Base-by-base conservation (phyloP, 768 basidiomycete species). In the Lentinula lateritia region DNA sequence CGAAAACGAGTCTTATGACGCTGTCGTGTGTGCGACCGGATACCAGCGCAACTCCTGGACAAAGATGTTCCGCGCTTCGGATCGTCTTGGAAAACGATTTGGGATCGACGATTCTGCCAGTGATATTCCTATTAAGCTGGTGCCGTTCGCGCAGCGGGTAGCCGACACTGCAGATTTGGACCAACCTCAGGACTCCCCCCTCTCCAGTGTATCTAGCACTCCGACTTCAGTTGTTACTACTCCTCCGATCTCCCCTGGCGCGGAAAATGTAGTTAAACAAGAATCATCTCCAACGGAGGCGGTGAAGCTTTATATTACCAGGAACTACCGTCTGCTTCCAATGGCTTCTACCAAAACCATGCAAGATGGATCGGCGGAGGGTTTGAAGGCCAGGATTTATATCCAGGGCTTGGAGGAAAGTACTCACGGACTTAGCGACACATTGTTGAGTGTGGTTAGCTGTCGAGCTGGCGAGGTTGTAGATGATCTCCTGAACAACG, bases 1-100 rank as follows among this genome's bases (percentile, higher is more conserved):
- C 28, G 45, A 60, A 7, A 20, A 36, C 7, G 61, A 66, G 39
- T 67, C 67, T 28, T 84, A 83, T 68, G 80, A 84, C 65, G 73
- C 69, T 32, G 67, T 84, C 66, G 68, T 84, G 56, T 83, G 79
- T 67, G 82, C 81, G 2, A 84, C 83, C 10, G 83, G 83, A 12
- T 84, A 84, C 66, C 76, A 82, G 61, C 76, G 81, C 32, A 71
- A 75, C n/a, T 70, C 73, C 0, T 83, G 81, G 81, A 64, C 78
- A 50, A 67, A 74, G 32, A 68, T 82, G 38, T 67, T 83, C 62
- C 72, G 74, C 28, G 62, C 73, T 23, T 80, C 81, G 43, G 61
- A 63, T 53, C 69, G 68, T 45, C 63, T 82, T 60, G 76, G 72
- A 28, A 69, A 71, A 61, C 67, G 72, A 56, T 77, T 77, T 46